Evolutionary conservation across 306 rosid genomes (phyloP).

Genomic region (Inga leiocalycina): DNA sequence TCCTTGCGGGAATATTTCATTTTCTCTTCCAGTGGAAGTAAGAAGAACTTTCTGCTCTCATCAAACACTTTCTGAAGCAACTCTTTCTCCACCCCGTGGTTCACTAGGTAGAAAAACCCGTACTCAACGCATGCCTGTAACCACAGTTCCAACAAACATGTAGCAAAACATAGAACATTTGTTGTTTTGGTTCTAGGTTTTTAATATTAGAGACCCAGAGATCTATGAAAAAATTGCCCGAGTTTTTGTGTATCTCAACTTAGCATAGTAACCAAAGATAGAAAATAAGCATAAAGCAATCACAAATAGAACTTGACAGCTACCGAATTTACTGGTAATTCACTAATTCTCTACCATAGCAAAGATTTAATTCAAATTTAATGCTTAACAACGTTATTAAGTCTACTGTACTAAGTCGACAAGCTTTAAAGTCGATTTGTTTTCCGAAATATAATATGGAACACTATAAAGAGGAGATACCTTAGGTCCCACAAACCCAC

Average conservation of each 20-base stretch:
- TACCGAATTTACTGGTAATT: not conserved
- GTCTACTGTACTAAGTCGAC: not conserved
- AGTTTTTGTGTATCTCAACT: not conserved
- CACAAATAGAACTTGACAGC: not conserved
- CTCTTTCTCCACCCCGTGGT: slow-evolving; percentile 72
- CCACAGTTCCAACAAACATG: not conserved
- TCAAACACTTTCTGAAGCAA: slow-evolving; percentile 44
- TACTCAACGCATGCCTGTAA: slow-evolving; percentile 67
- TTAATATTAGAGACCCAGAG: not conserved
- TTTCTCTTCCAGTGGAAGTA: slow-evolving; percentile 62
- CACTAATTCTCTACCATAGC: not conserved
- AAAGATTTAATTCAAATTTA: not conserved
- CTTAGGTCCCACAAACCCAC: not conserved
- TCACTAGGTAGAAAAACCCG: slow-evolving; percentile 88
- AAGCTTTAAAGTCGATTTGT: not conserved
- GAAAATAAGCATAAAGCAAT: not conserved
- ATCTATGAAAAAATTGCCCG: not conserved
- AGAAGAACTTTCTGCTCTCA: slow-evolving; percentile 60
- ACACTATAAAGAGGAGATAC: not conserved
- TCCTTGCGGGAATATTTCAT: slow-evolving; percentile 59
- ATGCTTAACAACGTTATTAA: not conserved
- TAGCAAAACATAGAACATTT: not conserved
- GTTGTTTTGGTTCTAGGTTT: not conserved
- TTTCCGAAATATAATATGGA: not conserved
- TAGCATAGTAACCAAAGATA: not conserved